These are phyloP conservation scores for Colletotrichum sp. DNA, from an alignment of 2,329 filamentous ascomycete species.

Conservation along the genomic window DNA sequence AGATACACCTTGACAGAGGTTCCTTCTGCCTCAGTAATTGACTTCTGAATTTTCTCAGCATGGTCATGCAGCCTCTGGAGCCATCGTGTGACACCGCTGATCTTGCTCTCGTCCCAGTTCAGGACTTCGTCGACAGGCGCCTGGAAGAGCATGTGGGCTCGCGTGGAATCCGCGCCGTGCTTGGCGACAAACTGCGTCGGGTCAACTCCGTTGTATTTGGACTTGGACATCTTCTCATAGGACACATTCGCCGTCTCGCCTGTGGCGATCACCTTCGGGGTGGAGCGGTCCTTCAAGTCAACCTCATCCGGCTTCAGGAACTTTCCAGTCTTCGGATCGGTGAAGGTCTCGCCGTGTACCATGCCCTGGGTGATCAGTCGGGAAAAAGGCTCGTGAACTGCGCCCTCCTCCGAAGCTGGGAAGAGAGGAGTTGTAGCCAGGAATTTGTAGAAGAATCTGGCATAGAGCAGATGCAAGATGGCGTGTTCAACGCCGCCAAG, in stretches of 20 bases:
- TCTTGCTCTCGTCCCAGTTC: constrained; percentile 87
- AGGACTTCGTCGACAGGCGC: constrained; percentile 84
- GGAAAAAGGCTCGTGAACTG: constrained; percentile 76
- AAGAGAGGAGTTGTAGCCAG: constrained; percentile 63
- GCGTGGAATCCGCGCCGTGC: constrained; percentile 83
- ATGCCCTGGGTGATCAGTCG: constrained; percentile 88
- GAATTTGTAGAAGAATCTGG: constrained; percentile 90
- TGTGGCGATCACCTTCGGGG: constrained; percentile 67
- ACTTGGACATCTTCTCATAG: constrained; percentile 95
- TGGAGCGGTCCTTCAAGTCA: constrained; percentile 60
- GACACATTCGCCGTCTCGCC: constrained; percentile 64
- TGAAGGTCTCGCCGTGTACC: constrained; percentile 88
- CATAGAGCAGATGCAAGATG: constrained; percentile 87
- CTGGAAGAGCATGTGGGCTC: constrained; percentile 88
- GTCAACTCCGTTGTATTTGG: constrained; percentile 90
- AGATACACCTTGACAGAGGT: constrained; percentile 37
- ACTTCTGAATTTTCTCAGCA: constrained; percentile 38
- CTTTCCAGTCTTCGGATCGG: constrained; percentile 74
- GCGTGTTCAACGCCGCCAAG: constrained; percentile 90
- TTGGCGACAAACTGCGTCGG: constrained; percentile 73
- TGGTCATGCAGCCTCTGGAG: constrained; percentile 70
- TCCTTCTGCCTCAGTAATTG: neutral
- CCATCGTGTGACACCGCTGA: constrained; percentile 83
- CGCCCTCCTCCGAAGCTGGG: constrained; percentile 39
- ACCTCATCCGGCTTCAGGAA: constrained; percentile 82